Conservation (phyloP, 2,329 filamentous ascomycete species). For the Talaromyces albobiverticillius region DNA sequence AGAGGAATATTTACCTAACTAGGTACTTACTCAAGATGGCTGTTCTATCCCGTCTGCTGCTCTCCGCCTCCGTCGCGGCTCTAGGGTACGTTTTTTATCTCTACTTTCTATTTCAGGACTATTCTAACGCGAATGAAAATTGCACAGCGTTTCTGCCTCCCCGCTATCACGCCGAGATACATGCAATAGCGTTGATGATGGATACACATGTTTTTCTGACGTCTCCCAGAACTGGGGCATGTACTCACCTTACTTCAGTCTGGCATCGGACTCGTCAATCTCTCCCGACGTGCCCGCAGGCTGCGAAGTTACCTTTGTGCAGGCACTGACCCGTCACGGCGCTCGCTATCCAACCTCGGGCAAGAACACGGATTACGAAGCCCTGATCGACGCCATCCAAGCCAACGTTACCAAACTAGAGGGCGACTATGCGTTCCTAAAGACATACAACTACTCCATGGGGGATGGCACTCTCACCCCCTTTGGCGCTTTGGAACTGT, state of each 20-base stretch:
- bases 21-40: background rate
- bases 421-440: slow-evolving; percentile 67
- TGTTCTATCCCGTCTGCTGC: background rate
- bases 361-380: slow-evolving; percentile 64
- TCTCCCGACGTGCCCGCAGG: slow-evolving; percentile 57
- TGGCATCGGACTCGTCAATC: slow-evolving; percentile 59
- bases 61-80: background rate
- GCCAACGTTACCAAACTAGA: slow-evolving; percentile 55
- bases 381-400: slow-evolving; percentile 65
- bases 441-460: slow-evolving; percentile 67
- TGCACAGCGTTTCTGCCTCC: background rate
- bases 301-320: slow-evolving; percentile 75
- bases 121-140: background rate
- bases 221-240: slow-evolving; percentile 75
- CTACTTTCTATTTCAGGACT: background rate
- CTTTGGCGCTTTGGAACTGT: slow-evolving; percentile 67
- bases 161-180: background rate
- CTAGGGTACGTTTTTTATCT: background rate
- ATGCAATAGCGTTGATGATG: slow-evolving; percentile 3
- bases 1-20: background rate
- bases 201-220: slow-evolving; percentile 30
- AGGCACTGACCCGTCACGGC: slow-evolving; percentile 80
- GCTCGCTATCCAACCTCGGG: slow-evolving; percentile 72
- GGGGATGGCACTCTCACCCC: slow-evolving; percentile 66
- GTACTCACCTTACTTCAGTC: slow-evolving; percentile 79